Evolutionary conservation across 768 basidiomycete species (phyloP).

Genomic region (Lactifluus rugatus): DNA sequence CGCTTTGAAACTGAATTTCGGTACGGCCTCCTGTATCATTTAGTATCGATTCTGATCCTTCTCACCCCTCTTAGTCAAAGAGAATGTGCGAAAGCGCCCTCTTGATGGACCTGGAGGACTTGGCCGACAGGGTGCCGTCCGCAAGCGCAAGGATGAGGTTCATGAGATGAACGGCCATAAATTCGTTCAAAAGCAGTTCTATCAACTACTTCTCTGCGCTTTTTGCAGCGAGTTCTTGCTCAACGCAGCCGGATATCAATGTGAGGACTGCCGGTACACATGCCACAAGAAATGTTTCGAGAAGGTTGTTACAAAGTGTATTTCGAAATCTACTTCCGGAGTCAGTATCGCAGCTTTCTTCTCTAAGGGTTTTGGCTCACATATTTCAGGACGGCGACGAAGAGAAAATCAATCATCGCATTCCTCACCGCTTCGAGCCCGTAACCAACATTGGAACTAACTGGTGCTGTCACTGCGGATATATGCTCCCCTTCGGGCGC

Average conservation of each 20-base stretch:
- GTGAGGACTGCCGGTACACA: conserved; percentile 97
- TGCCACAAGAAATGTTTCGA: conserved; percentile 99
- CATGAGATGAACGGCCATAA: conserved; percentile 99
- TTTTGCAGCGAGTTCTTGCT: conserved; percentile 97
- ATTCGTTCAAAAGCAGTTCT: conserved; percentile 95
- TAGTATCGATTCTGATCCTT: conserved; percentile 10
- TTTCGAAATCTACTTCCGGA: conserved; percentile 91
- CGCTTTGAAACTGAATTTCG: conserved; percentile 79
- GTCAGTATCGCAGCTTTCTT: conserved; percentile 40
- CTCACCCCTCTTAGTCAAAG: conserved; percentile 61
- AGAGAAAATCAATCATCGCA: conserved; percentile 98
- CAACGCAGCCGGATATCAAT: conserved; percentile 96
- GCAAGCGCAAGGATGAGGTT: conserved; percentile 95
- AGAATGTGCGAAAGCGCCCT: conserved; percentile 94
- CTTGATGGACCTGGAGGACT: conserved; percentile 84
- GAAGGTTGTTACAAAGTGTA: conserved; percentile 98
- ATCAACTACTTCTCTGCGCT: conserved; percentile 96
- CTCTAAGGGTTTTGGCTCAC: background rate
- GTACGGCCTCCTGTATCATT: conserved; percentile 39
- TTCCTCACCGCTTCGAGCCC: conserved; percentile 96
- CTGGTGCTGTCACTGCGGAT: conserved; percentile 99
- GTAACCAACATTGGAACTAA: conserved; percentile 95
- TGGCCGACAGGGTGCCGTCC: conserved; percentile 94
- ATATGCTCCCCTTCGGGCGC: conserved; percentile 91
- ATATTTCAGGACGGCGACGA: conserved; percentile 77